Percentiles rank a stretch among this genome's conserved stretches.
Conservation (phyloP, 768 basidiomycete genomes). For the Crepidotus variabilis region DNA sequence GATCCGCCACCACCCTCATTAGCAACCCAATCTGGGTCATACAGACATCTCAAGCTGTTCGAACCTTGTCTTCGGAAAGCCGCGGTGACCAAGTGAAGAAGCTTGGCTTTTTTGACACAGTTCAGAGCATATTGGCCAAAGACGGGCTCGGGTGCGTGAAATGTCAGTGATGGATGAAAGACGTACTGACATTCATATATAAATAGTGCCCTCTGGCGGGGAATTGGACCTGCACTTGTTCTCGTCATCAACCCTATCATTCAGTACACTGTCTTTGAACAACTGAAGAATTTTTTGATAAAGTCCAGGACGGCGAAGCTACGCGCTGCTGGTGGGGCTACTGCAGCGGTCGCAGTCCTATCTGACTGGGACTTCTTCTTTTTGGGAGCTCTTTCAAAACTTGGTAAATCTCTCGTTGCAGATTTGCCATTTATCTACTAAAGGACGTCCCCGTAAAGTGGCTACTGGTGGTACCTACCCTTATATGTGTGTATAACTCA, state of each 20-base stretch:
- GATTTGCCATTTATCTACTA: neutral
- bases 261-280: conserved; percentile 93
- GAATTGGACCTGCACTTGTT: conserved; percentile 89
- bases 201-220: conserved; percentile 80
- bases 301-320: conserved; percentile 54
- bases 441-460: conserved; percentile 23
- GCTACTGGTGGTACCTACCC: conserved; percentile 48
- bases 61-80: conserved; percentile 40
- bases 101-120: conserved; percentile 62
- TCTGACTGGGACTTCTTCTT: conserved; percentile 90
- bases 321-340: conserved; percentile 37
- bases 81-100: conserved; percentile 35
- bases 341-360: conserved; percentile 47
- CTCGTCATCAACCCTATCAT: conserved; percentile 94
- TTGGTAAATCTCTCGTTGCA: conserved; percentile 46
- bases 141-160: conserved; percentile 53
- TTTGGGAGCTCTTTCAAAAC: conserved; percentile 91
- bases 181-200: neutral
- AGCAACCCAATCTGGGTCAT: conserved; percentile 98
- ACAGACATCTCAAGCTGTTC: conserved; percentile 84
- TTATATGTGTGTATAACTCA: conserved; percentile 34
- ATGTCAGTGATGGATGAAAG: neutral
- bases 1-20: conserved; percentile 82
- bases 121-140: conserved; percentile 63
- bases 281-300: conserved; percentile 83